Conservation (phyloP, 225 moss, liverwort and hornwort genomes). For the Bryum argenteum region DNA sequence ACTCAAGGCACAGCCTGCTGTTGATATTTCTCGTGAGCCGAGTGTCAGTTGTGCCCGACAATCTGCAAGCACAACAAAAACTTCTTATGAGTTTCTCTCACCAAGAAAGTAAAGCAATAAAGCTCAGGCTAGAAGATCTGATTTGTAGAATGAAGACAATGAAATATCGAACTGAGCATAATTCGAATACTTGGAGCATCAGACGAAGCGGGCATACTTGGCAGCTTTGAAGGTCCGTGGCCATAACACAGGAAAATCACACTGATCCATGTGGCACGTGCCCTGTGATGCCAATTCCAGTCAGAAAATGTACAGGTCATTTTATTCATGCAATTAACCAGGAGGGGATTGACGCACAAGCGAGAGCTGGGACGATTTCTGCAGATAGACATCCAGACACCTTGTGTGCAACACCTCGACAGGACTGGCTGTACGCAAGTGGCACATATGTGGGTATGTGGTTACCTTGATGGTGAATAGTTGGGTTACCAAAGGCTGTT, state of each 20-base stretch:
- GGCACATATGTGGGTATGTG: not conserved
- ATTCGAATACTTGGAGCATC: not conserved
- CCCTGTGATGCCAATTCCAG: conserved; percentile 37
- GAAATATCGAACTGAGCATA: not conserved
- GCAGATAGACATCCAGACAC: not conserved
- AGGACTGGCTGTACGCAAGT: not conserved
- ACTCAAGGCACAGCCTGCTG: conserved; percentile 42
- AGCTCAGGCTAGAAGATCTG: not conserved
- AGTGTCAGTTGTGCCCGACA: conserved; percentile 35
- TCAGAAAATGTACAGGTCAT: not conserved
- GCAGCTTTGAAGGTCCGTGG: conserved; percentile 44
- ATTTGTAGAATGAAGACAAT: not conserved
- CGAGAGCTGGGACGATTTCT: not conserved
- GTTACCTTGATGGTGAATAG: conserved; percentile 48
- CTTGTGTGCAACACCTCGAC: not conserved
- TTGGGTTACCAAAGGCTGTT: conserved; percentile 37
- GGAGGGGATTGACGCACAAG: not conserved
- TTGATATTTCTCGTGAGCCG: conserved; percentile 42
- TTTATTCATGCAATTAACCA: not conserved
- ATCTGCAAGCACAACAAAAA: conserved; percentile 22
- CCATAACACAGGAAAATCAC: conserved; percentile 48
- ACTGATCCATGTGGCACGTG: conserved; percentile 44
- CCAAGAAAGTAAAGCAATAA: not conserved
- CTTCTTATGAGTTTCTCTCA: not conserved
- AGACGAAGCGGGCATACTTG: conserved; percentile 24